Conservation (phyloP, 768 basidiomycete genomes). For the Podaxis rugospora region DNA sequence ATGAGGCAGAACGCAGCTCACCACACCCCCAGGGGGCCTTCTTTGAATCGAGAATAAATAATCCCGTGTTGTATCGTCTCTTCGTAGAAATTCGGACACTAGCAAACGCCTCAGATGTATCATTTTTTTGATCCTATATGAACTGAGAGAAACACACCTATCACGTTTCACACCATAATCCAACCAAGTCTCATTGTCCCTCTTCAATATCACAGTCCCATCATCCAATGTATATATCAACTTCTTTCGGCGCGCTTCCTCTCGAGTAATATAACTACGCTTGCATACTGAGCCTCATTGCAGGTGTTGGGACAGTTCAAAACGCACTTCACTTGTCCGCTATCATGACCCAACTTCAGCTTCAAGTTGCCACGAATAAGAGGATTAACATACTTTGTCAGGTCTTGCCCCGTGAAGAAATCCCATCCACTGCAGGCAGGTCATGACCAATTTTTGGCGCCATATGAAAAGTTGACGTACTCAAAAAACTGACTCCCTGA, state of each 20-base stretch:
- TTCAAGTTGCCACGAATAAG: conserved; percentile 8
- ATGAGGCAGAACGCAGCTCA: conserved; percentile 25
- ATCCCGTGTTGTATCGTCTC: conserved; percentile 64
- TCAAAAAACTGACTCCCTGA: conserved; percentile 11
- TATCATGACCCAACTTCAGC: conserved; percentile 23
- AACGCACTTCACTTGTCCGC: conserved; percentile 71
- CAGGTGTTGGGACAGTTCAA: neutral
- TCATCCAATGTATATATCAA: conserved; percentile 58
- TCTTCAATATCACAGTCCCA: conserved; percentile 70
- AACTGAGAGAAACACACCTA: conserved; percentile 40
- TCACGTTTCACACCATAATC: conserved; percentile 50
- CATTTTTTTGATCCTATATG: neutral
- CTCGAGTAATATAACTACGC: conserved; percentile 47
- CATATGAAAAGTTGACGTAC: neutral
- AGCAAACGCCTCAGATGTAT: neutral
- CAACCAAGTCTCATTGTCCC: conserved; percentile 64
- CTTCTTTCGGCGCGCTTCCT: conserved; percentile 48
- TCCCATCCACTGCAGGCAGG: conserved; percentile 39
- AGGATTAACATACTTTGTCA: conserved; percentile 50
- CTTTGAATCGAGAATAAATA: conserved; percentile 85
- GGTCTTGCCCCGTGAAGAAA: conserved; percentile 61
- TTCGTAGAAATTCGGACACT: conserved; percentile 79
- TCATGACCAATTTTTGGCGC: neutral
- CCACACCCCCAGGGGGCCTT: conserved; percentile 92
- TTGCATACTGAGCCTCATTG: neutral